Base-by-base conservation (phyloP, 805 yeast species). In the Ogataea nonfermentans region DNA sequence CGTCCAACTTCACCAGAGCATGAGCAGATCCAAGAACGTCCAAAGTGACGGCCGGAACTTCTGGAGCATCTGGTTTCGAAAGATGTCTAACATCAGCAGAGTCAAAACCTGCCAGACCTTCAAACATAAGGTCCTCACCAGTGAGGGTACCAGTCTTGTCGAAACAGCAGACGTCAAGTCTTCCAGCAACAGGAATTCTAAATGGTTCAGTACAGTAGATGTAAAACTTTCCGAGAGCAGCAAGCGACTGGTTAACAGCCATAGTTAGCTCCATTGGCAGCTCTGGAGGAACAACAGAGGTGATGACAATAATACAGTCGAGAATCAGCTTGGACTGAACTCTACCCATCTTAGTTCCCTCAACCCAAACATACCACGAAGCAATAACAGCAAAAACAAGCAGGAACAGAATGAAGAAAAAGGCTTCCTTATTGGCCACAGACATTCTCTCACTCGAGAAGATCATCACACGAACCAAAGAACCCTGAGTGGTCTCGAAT, bases 221-320 rank as follows among this genome's bases (percentile, higher is more conserved):
- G 62, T 82, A 90, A 62, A 74, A 82, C 65, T 93, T 93, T 53
- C 84, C 80, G 49, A 93, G 73, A 3, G 97, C 89, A 43, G 89
- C 79, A 61, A 93, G 72, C 6, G 98, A 90, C 26, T 85, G 75
- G 66, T 93, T 93, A 28, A 93, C 99, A 44, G 99, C 98, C 91
- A 93, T 83, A 10, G 99, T 93, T 55, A 93, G 76, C 70, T 93
- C 99, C 98, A 93, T 93, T 43, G 99, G 99, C 52, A 93, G 75
- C 68, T 93, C 99, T 29, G 99, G 99, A 25, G 99, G 99, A 28
- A 93, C 99, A 48, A 93, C 99, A 35, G 98, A 90, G 13, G 99
- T 93, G 55, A 93, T 78, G 53, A 93, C 95, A 58, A 93, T 77
- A 49, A 93, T 84, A 80, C 99, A 93, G 66, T 93, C 98, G 58